A percentile compares a stretch with the other conserved stretches of the same genome.
Conservation (phyloP, 2,329 filamentous ascomycete species). For the Karstenula rhodostoma region DNA sequence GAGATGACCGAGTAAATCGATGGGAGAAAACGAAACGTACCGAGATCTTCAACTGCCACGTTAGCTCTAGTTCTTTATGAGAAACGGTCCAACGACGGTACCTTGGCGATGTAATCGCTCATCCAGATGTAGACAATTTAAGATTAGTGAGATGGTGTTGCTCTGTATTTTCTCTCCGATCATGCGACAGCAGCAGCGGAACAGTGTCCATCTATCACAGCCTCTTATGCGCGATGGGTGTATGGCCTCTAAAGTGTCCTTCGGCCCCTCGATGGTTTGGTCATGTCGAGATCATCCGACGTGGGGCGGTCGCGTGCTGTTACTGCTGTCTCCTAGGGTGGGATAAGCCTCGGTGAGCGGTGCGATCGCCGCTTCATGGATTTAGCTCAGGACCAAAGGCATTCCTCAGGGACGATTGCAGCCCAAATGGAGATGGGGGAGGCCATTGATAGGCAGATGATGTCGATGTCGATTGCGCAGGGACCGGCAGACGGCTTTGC, state of each 20-base stretch:
- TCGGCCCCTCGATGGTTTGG: neutral
- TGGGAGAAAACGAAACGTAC: neutral
- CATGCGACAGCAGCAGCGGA: neutral
- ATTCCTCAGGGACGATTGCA: neutral
- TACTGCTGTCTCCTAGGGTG: neutral
- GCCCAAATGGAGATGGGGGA: neutral
- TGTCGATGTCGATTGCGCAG: neutral
- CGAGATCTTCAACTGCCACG: neutral
- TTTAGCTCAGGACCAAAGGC: neutral
- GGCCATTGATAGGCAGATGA: neutral
- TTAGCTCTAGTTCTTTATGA: neutral
- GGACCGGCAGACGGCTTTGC: constrained; percentile 5
- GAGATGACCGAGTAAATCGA: neutral
- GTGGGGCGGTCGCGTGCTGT: neutral
- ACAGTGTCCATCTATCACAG: neutral
- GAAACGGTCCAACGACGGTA: neutral
- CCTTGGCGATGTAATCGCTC: neutral
- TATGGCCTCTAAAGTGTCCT: neutral
- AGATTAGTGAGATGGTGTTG: neutral
- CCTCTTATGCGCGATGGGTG: neutral
- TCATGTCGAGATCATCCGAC: neutral
- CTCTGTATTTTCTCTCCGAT: neutral
- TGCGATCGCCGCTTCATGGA: neutral
- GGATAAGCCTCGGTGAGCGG: neutral
- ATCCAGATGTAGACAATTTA: neutral